Base-by-base conservation (phyloP, 1,284 basidiomycete species). In the Leccinum subfulvum region DNA sequence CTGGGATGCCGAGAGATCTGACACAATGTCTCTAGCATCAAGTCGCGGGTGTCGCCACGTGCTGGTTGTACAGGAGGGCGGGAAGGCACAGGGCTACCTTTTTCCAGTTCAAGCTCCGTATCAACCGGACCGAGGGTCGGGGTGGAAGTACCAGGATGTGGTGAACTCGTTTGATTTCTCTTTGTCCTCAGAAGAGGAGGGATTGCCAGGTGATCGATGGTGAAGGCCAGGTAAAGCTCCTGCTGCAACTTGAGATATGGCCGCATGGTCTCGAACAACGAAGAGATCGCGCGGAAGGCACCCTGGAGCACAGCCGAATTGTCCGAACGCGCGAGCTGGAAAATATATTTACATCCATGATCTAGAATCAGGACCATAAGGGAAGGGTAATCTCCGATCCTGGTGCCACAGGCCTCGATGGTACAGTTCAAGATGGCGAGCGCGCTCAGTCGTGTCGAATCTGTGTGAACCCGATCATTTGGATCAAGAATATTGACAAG, bases 401-500 rank as follows among this genome's bases (percentile, higher is more conserved):
- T 84, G 18, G 82, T 76, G 4, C 96, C 95, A 10, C 92, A 86
- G 47, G 90, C 87, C 77, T 98, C 95, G 65, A 99, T 88, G 1
- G 94, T 89, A n/a, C 90, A 83, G 70, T 95, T 95, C 57, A 99
- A 83, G 60, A 97, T 91, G 1, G 90, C 86, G 37, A 99, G 84
- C 1, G 95, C 92, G 54, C 93, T 91, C 14, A 98, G 81, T 6
- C 97, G 89, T 68, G 97, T 98, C 6, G 96, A 94, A 75, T 98
- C 96, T 6, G 97, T 98, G 75, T 99, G 96, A 60, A 96, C 88
- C 66, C 94, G 89, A 71, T 97, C 95, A 68, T 88, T 91, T 16
- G 97, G 97, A 75, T 99, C 95, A 33, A 99, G 83, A 23, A 99
- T 91, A 67, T 97, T 96, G 69, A 98, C 89, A 56, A 99, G 84